Evolutionary conservation across 768 basidiomycete genomes (phyloP), one percentile per base, ranked within the genome.

Genomic region (Lepiota venenata): DNA sequence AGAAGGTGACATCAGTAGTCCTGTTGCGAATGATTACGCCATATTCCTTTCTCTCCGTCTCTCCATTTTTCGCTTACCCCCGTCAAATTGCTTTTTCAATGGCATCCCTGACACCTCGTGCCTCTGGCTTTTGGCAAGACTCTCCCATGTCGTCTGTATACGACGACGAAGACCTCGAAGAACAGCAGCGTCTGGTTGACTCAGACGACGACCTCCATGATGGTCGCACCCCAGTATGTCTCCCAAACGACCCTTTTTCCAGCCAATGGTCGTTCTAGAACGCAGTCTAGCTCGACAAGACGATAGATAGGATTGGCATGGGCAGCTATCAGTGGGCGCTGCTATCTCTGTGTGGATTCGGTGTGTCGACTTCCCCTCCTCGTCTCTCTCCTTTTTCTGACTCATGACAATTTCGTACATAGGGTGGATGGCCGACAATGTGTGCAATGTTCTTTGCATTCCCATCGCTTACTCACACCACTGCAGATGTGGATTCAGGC

Each of bases 361-460:
- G 92, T 93, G 72, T 66, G 90, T 73, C 20, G 36, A 38, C 42
- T 16, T 25, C 44, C 35, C 42, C n/a, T 25, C 44, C 35, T 21
- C 21, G 14, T 14, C 39, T 36, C 15, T 32, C 40, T 36, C 40
- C 32, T 47, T 29, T 54, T 47, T 46, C 47, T 18, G 50, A 50
- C 36, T 51, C 32, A 32, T 8, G 9, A 3, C 46, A 38, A 38
- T 18, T 15, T 50, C 36, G 27, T 15, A 45, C 27, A 29, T 62
- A 91, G 93, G 93, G 27, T 96, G 93, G 93, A 76, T 92, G 79
- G 92, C 93, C 50, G 93, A 96, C 70, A 95, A 95, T 68, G 92
- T 93, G 65, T 62, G 73, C 70, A 62, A 51, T 47, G 52, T 57
- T 51, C 42, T 10, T 54, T 44, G 6, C 32, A 9, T 49, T 46